Percentiles rank a stretch among this genome's conserved stretches.
These are phyloP conservation scores for Moesziomyces globuligerus DNA, from an alignment of 1,284 basidiomycete genomes.

Conservation along the genomic window DNA sequence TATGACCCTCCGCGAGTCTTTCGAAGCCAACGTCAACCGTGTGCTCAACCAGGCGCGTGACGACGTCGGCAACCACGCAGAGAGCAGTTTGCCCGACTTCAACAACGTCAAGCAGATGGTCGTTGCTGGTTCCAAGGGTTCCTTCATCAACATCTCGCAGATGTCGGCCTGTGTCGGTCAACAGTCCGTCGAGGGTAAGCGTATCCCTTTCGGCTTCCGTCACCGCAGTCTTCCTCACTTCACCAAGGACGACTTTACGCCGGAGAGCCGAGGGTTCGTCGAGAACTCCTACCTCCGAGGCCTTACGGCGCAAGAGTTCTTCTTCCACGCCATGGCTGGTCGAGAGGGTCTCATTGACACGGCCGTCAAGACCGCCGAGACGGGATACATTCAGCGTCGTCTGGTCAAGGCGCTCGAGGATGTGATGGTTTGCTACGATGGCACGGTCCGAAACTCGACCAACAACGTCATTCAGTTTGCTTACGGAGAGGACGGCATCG, in stretches of 20 bases:
- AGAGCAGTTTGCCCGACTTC: conserved; percentile 94
- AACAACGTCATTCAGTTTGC: conserved; percentile 85
- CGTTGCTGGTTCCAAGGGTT: conserved; percentile 95
- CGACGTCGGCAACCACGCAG: conserved; percentile 90
- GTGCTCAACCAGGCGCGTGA: conserved; percentile 97
- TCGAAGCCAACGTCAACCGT: conserved; percentile 90
- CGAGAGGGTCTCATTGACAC: conserved; percentile 99
- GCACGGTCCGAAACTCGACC: conserved; percentile 91
- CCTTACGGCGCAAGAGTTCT: conserved; percentile 97
- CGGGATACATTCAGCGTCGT: conserved; percentile 97
- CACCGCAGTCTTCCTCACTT: conserved; percentile 97
- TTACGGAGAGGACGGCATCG: conserved; percentile 99
- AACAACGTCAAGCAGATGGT: conserved; percentile 99
- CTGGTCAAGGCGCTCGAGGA: conserved; percentile 98
- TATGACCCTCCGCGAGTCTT: conserved; percentile 99
- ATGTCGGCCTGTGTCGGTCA: conserved; percentile 99
- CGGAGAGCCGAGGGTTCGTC: conserved; percentile 97
- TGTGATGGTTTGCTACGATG: conserved; percentile 96
- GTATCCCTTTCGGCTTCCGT: conserved; percentile 97
- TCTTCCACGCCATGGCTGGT: conserved; percentile 99
- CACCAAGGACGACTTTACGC: conserved; percentile 98
- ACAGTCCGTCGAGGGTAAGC: conserved; percentile 96
- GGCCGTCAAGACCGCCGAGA: conserved; percentile 99
- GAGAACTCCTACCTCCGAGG: conserved; percentile 99
- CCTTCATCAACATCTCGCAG: conserved; percentile 96